Percentiles rank a stretch among this genome's conserved stretches.
phyloP scores from a whole-genome alignment of 768 basidiomycete genomes.

The Nevesoporus exiguus region DNA sequence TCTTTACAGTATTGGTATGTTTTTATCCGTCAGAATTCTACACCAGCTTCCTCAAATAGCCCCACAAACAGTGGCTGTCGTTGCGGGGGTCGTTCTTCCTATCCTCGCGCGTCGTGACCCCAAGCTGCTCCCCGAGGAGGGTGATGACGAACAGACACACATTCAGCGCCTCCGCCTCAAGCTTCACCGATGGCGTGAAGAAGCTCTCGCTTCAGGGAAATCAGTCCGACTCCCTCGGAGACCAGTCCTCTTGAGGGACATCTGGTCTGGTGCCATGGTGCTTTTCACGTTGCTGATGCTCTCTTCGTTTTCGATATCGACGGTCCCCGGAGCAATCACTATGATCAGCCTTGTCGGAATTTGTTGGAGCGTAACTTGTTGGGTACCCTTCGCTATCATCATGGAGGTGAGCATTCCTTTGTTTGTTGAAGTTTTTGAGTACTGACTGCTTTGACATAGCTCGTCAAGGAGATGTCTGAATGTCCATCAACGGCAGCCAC shows the following conservation, averaged over 20 bases:
- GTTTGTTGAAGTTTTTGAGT: background rate
- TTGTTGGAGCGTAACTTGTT: conserved; percentile 97
- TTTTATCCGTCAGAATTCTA: background rate
- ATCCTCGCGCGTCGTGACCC: conserved; percentile 79
- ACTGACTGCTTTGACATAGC: conserved; percentile 36
- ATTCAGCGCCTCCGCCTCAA: conserved; percentile 62
- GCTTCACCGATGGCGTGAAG: conserved; percentile 80
- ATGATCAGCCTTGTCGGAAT: conserved; percentile 86
- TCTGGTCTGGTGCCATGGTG: conserved; percentile 86
- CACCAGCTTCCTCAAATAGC: background rate
- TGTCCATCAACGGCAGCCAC: conserved; percentile 14
- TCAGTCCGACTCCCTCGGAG: conserved; percentile 78
- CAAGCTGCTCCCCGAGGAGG: conserved; percentile 68
- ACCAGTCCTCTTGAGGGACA: conserved; percentile 89
- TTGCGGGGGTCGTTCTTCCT: conserved; percentile 78
- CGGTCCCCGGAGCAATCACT: conserved; percentile 70
- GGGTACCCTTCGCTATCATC: conserved; percentile 96
- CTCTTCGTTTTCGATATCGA: conserved; percentile 83
- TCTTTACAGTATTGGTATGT: conserved; percentile 79
- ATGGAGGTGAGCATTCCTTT: conserved; percentile 81
- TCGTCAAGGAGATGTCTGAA: conserved; percentile 69
- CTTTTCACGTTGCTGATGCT: conserved; percentile 77
- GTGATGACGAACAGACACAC: conserved; percentile 71
- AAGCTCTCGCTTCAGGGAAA: conserved; percentile 72
- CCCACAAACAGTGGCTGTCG: conserved; percentile 65